Conservation (phyloP, 257 asterid genomes). For the Nicotiana knightiana region DNA sequence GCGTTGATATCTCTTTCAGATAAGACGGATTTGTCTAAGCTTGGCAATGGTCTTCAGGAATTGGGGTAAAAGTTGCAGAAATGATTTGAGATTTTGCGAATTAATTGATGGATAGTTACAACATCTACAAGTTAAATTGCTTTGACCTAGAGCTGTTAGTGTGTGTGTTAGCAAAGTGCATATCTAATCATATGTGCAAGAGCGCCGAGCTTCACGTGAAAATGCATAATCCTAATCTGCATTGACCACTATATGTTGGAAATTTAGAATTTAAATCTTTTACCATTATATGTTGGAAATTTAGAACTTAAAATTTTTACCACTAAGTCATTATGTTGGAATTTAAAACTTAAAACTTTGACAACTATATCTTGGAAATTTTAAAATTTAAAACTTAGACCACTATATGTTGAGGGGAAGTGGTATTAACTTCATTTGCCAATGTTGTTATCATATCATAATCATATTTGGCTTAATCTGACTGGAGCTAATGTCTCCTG, state of each 20-base stretch:
- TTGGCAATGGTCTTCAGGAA: slow-evolving; percentile 77
- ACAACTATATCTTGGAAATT: too few relatives aligned
- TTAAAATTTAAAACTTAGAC: too few relatives aligned
- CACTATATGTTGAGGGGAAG: neutral
- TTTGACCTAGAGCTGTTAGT: neutral
- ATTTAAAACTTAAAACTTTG: too few relatives aligned
- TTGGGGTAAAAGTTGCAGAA: slow-evolving; percentile 49
- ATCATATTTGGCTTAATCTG: neutral
- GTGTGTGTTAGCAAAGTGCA: neutral
- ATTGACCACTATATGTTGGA: neutral
- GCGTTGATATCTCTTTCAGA: slow-evolving; percentile 88
- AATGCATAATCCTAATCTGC: neutral
- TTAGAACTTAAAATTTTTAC: too few relatives aligned
- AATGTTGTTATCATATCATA: neutral
- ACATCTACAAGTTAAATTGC: neutral
- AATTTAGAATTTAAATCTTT: too few relatives aligned
- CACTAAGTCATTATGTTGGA: too few relatives aligned
- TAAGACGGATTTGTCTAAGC: slow-evolving; percentile 68
- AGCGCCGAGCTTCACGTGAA: neutral
- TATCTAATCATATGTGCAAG: neutral
- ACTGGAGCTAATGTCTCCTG: neutral
- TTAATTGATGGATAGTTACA: neutral
- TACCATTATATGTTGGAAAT: neutral
- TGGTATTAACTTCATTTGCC: neutral
- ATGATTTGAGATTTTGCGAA: neutral